These are phyloP conservation scores for Metschnikowia matae DNA, from an alignment of 805 yeast species.

Conservation along the genomic window DNA sequence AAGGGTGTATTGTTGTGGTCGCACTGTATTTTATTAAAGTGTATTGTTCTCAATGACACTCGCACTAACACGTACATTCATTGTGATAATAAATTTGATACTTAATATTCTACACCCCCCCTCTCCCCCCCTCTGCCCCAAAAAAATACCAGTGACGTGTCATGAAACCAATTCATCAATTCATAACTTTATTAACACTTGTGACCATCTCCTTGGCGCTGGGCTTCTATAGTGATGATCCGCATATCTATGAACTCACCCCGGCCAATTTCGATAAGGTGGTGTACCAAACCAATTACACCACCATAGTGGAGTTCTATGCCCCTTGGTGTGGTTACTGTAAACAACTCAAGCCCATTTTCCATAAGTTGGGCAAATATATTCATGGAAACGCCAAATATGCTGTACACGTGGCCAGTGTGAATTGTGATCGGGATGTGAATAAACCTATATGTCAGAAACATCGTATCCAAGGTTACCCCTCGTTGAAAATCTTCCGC, in stretches of 20 bases:
- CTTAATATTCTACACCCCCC: no score
- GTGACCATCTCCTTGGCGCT: slow-evolving; percentile 8
- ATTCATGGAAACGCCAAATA: slow-evolving; percentile 47
- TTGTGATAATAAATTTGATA: no score
- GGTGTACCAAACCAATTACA: slow-evolving; percentile 66
- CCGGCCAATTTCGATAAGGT: slow-evolving; percentile 60
- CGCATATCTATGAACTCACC: slow-evolving; percentile 53
- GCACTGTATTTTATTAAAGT: no score
- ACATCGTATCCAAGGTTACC: slow-evolving; percentile 70
- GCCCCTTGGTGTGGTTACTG: slow-evolving; percentile 99
- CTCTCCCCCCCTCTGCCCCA: no score
- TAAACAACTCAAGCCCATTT: slow-evolving; percentile 61
- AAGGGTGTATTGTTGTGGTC: no score
- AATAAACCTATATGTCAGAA: slow-evolving; percentile 69
- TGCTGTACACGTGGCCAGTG: slow-evolving; percentile 66
- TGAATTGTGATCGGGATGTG: slow-evolving; percentile 72
- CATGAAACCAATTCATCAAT: no score
- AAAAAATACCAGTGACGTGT: no score
- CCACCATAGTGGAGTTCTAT: slow-evolving; percentile 81
- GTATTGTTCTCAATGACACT: no score
- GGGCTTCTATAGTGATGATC: slow-evolving; percentile 36
- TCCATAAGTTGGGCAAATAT: slow-evolving; percentile 56
- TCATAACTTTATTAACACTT: not conserved
- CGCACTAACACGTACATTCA: no score
- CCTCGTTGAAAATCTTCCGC: slow-evolving; percentile 76